Evolutionary conservation across 495 filamentous ascomycete species (phyloP).

Genomic region (Aspergillus affinis): DNA sequence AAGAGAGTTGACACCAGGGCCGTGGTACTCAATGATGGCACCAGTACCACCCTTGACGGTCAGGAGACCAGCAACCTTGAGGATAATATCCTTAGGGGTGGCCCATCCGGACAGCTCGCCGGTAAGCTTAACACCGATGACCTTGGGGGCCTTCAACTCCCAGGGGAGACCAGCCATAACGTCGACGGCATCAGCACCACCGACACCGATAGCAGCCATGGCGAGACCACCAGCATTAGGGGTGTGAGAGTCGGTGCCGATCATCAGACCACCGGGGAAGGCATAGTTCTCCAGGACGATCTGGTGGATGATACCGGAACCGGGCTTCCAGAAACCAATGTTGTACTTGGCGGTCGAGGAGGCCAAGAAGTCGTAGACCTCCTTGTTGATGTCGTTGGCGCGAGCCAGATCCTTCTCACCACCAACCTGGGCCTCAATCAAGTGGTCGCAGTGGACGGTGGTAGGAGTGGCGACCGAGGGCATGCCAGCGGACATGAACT

Average conservation of each 20-base stretch:
- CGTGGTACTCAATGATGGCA: slow-evolving; percentile 93
- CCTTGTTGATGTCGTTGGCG: slow-evolving; percentile 95
- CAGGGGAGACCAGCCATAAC: slow-evolving; percentile 98
- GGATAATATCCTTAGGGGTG: slow-evolving; percentile 91
- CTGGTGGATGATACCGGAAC: slow-evolving; percentile 99
- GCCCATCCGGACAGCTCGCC: slow-evolving; percentile 92
- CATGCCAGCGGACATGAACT: slow-evolving; percentile 99
- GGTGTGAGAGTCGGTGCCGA: slow-evolving; percentile 98
- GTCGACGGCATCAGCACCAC: slow-evolving; percentile 98
- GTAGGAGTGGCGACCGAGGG: slow-evolving; percentile 89
- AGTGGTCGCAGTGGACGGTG: slow-evolving; percentile 98
- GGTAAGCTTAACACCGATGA: slow-evolving; percentile 94
- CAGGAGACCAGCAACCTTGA: slow-evolving; percentile 95
- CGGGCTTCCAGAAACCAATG: slow-evolving; percentile 99
- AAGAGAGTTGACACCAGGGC: slow-evolving; percentile 74
- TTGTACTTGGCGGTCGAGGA: slow-evolving; percentile 97
- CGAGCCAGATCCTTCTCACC: slow-evolving; percentile 92
- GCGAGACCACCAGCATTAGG: slow-evolving; percentile 97
- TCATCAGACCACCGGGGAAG: slow-evolving; percentile 96
- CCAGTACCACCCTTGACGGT: slow-evolving; percentile 99
- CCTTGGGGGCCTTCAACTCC: slow-evolving; percentile 97
- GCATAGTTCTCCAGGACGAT: slow-evolving; percentile 98
- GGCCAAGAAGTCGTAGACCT: slow-evolving; percentile 98
- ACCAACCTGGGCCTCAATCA: slow-evolving; percentile 97
- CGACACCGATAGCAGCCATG: slow-evolving; percentile 95